Percentiles rank a stretch among this genome's conserved stretches.
Conservation (phyloP, 2,329 filamentous ascomycete genomes). For the Periconia sp. region DNA sequence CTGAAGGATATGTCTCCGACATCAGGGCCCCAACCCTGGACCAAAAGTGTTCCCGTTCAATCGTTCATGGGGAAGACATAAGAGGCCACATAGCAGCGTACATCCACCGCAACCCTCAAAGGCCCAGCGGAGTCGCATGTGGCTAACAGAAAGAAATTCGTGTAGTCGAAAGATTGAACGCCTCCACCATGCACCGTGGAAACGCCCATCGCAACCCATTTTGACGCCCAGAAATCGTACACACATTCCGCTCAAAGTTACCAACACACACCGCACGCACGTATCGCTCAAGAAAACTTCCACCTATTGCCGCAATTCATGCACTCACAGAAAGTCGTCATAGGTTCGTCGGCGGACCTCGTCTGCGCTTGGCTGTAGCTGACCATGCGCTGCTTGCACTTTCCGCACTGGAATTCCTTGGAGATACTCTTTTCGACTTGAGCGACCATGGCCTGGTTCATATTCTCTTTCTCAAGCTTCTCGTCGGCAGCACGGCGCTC, state of each 20-base stretch:
- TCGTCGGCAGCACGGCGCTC: slow-evolving; percentile 78
- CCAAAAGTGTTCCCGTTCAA: too few species aligned
- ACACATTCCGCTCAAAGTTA: not conserved
- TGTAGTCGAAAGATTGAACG: slow-evolving; percentile 22
- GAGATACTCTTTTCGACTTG: slow-evolving; percentile 91
- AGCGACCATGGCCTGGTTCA: slow-evolving; percentile 95
- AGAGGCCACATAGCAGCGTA: too few species aligned
- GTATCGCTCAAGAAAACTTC: slow-evolving; percentile 50
- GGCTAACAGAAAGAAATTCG: too few species aligned
- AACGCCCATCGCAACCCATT: slow-evolving; percentile 1
- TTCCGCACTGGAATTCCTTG: slow-evolving; percentile 84
- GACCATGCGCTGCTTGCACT: slow-evolving; percentile 92
- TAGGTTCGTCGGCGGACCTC: slow-evolving; percentile 89
- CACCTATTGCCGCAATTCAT: slow-evolving; percentile 58
- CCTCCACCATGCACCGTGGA: slow-evolving; percentile 8
- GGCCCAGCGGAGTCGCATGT: too few species aligned
- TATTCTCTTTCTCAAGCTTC: slow-evolving; percentile 85
- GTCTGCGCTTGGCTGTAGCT: slow-evolving; percentile 97
- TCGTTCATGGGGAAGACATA: too few species aligned
- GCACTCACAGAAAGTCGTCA: slow-evolving; percentile 64
- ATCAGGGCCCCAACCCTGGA: too few species aligned
- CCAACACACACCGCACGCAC: not conserved
- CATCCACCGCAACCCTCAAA: too few species aligned
- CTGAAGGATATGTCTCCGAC: too few species aligned
- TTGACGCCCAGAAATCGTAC: not conserved